Base-by-base conservation (phyloP, 768 basidiomycete species). In the Boletus reticuloceps region DNA sequence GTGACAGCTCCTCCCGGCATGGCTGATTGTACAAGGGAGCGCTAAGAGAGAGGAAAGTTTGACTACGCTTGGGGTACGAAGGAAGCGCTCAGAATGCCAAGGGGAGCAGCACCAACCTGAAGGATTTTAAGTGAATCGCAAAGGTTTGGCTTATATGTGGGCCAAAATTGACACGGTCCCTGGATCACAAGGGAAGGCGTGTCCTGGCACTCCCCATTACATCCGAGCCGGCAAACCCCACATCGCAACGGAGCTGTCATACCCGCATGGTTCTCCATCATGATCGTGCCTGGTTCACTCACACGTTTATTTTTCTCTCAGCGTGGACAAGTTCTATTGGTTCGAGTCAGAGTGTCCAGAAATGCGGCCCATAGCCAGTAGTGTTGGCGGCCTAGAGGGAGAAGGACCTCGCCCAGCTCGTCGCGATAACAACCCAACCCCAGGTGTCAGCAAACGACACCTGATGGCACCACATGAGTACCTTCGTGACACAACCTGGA, bases 191-290 rank as follows among this genome's bases (percentile, higher is more conserved):
- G 42, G 29, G 46, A 55, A 17, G 22, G 42, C 14, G 51, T 63
- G 31, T 48, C 51, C 49, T 50, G 39, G 38, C 39, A 41, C 41
- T 42, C 40, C 39, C 40, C 39, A 49, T 39, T 39, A 25, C 17
- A 34, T 9, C 47, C 62, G 57, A 22, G 37, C 39, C 32, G 49
- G 19, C 44, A 36, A 41, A 56, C 59, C 63, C 64, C 60, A 43
- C 64, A 64, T 63, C 38, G 58, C 61, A 55, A 66, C 64, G 53
- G 54, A 17, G 11, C 13, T 55, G 63, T 62, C 63, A 59, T 54
- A 16, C 19, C 64, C 64, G 61, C 58, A 53, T 66, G 64, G 53
- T 52, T 38, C 36, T 37, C 19, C 47, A 32, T 42, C 39, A 41
- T 32, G 19, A 51, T n/a, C 44, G 59, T 61, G 47, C 50, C 58